Base-by-base conservation (phyloP, 192 early-diverging fungal genomes). In the Podila verticillata region DNA sequence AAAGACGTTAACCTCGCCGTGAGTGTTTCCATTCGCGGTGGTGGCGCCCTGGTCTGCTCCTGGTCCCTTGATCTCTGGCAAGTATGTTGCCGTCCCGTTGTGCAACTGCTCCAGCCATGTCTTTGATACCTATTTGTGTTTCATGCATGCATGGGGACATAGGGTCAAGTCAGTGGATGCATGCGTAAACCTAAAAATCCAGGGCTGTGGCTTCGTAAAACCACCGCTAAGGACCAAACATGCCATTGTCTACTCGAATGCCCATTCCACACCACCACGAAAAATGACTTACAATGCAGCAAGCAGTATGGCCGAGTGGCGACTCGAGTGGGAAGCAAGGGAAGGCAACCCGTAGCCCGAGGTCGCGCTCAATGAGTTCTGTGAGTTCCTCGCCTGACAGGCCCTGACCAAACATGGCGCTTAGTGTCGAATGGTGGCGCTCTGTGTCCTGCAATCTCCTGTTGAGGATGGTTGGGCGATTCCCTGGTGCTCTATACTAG, bases 331-430 rank as follows among this genome's bases (percentile, higher is more conserved):
- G 81, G 48, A 87, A 88, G 51, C 82, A 84, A 8, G 89, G 87
- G 79, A 90, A 90, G 0, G 87, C 89, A 24, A 88, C 75, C 61
- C 88, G 82, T 3, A 90, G 81, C 28, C 84, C 66, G n/a, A 90
- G 68, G 60, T 90, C 87, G 35, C 82, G 48, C 34, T 74, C 72
- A 78, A 90, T 86, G 35, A 86, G 81, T 35, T 61, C 49, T 3
- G 67, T 68, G 9, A 85, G 58, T 19, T 85, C 74, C 48, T 78
- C 22, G 19, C 63, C 77, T 34, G 71, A 30, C 30, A 80, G 66
- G 44, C 70, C 77, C 51, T 64, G 36, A 39, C 77, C 77, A 64
- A 80, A 72, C 77, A 80, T 80, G n/a, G 6, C 28, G 26, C 39
- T 44, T 13, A 15, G 15, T 44, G 39, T 44, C 17, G 39, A 44